These are phyloP conservation scores for Chenopodium berlandieri DNA, from an alignment of 148 eudicot genomes.

Conservation along the genomic window DNA sequence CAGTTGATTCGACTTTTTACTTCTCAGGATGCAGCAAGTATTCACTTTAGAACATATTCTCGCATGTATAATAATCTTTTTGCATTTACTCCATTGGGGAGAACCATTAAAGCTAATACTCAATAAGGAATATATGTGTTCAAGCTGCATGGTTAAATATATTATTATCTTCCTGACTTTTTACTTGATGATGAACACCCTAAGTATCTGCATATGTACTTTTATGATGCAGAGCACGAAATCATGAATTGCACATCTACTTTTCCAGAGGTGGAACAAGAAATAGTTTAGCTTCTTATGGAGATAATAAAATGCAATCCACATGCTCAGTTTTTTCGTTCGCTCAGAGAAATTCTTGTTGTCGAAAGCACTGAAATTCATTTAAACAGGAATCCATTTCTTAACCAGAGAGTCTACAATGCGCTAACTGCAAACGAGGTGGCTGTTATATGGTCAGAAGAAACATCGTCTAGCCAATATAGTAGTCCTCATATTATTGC, in stretches of 20 bases:
- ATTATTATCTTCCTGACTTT: background rate
- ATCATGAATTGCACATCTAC: too few species aligned
- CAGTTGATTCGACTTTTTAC: background rate
- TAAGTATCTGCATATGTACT: background rate
- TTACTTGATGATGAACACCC: background rate
- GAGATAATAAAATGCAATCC: background rate
- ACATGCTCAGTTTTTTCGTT: background rate
- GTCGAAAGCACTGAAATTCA: background rate
- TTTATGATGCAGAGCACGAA: background rate
- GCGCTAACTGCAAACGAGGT: conserved; percentile 3
- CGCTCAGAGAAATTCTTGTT: background rate
- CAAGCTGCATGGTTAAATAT: background rate
- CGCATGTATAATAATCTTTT: background rate
- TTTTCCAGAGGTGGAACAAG: too few species aligned
- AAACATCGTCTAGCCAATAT: background rate
- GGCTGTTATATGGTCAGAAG: background rate
- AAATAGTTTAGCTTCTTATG: background rate
- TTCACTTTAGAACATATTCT: background rate
- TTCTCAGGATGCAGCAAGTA: background rate
- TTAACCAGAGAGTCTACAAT: conserved; percentile 1
- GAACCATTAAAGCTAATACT: background rate
- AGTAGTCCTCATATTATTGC: background rate
- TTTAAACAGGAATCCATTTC: background rate
- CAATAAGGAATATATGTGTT: background rate
- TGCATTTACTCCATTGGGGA: background rate